Conservation (phyloP, 176 grass and related monocot species). For the Dendrocalamus sinicus region DNA sequence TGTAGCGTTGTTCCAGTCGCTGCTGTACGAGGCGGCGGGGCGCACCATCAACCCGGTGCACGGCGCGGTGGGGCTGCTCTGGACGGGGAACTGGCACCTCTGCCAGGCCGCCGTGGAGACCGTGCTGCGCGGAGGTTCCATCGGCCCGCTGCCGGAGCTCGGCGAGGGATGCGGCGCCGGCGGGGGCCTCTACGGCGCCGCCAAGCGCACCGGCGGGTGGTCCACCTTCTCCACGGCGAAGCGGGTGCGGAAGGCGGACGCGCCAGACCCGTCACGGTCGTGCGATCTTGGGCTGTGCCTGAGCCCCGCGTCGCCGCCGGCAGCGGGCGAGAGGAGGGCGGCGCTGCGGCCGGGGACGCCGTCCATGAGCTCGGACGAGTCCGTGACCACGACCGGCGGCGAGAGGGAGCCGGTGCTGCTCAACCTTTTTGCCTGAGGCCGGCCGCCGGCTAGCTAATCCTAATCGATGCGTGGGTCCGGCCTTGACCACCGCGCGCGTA, state of each 20-base stretch:
- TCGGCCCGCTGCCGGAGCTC: constrained; percentile 57
- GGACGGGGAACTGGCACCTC: constrained; percentile 73
- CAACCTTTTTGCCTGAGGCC: constrained; percentile 69
- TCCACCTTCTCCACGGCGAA: constrained; percentile 64
- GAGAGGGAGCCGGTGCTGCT: constrained; percentile 61
- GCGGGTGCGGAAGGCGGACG: constrained; percentile 37
- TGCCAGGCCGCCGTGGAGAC: constrained; percentile 84
- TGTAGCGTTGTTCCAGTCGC: constrained; percentile 75
- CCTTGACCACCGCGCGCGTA: constrained; percentile 1
- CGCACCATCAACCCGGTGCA: constrained; percentile 82
- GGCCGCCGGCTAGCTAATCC: constrained; percentile 15
- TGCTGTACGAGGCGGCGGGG: constrained; percentile 82
- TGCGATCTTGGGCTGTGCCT: constrained; percentile 62
- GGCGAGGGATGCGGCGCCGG: background rate
- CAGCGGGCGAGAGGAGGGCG: constrained; percentile 5
- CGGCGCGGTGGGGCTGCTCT: constrained; percentile 72
- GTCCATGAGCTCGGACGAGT: constrained; percentile 72
- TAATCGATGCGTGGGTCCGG: background rate
- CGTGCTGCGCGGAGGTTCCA: constrained; percentile 74
- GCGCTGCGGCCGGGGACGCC: constrained; percentile 60
- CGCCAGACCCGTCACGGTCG: background rate
- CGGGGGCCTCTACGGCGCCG: constrained; percentile 38
- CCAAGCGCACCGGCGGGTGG: constrained; percentile 43
- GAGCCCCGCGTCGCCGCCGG: constrained; percentile 36
- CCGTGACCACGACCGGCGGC: constrained; percentile 61